Base-by-base conservation (phyloP, 2,329 filamentous ascomycete genomes). In the Talaromyces verruculosus region DNA sequence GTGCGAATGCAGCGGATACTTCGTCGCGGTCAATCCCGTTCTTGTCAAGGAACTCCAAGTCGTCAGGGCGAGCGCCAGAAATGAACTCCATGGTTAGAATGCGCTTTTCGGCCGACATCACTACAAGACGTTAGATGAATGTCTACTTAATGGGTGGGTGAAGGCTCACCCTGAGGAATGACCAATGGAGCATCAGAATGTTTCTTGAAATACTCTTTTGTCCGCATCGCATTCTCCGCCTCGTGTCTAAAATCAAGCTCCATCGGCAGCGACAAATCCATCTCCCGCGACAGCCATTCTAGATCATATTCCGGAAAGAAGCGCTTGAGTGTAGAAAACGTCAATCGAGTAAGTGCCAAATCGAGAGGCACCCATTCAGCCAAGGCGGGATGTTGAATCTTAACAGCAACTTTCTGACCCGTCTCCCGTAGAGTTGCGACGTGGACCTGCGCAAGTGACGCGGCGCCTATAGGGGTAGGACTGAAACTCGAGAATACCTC, bases 281-380 rank as follows among this genome's bases (percentile, higher is more conserved):
- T 96, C 79, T 99, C 95, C 7, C 89, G 88, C 0, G 92, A 93
- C 10, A 99, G 83, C 95, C 95, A 99, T 74, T 96, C 93, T 33
- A 99, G 84, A 77, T 99, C 95, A 77, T 99, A 99, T 72, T 98
- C 93, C 2, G 96, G 96, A 75, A 99, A 99, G 83, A 94, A 97
- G 66, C 87, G 86, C 79, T 96, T 97, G 67, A 99, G 82, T 0
- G 90, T 95, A 11, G 89, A 88, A 78, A 99, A 99, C 0, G 93
- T 96, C 73, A 95, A 96, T 43, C 87, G 83, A 5, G 95, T 99
- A 68, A 99, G 83, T 2, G 89, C 88, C 70, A 98, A 84, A 77
- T 99, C 95, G 11, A 99, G 83, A 30, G 89, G 91, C 17, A 92
- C 90, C 92, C 93, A 99, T 78, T 96, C 90, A 68, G 93, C 91